Percentiles rank a stretch among this genome's conserved stretches.
Conservation (phyloP, 2,329 filamentous ascomycete genomes). For the Neocucurbitaria cava region DNA sequence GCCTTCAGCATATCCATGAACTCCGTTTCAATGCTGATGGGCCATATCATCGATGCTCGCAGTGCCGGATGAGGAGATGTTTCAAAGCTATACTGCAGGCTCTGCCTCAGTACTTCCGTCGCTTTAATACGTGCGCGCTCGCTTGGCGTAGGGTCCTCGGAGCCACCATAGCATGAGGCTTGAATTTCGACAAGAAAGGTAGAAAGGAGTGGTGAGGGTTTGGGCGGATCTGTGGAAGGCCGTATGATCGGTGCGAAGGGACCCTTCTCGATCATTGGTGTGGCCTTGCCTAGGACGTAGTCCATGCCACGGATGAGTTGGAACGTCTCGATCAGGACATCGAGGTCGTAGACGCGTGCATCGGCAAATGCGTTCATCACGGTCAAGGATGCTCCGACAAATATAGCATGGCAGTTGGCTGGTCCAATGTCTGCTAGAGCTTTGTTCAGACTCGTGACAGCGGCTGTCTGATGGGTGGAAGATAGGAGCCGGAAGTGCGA, state of each 20-base stretch:
- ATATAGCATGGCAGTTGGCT: conserved; percentile 40
- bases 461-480: conserved; percentile 37
- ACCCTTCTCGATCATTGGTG: conserved; percentile 26
- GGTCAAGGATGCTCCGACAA: conserved; percentile 29
- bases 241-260: conserved; percentile 31
- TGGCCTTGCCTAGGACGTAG: conserved; percentile 25
- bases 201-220: conserved; percentile 26
- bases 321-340: conserved; percentile 36
- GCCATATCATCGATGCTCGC: conserved; percentile 30
- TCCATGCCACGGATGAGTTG: conserved; percentile 37
- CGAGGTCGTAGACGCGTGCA: conserved; percentile 20
- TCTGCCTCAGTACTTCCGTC: conserved; percentile 20
- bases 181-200: conserved; percentile 31
- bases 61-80: conserved; percentile 28
- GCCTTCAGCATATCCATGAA: conserved; percentile 25
- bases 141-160: conserved; percentile 11
- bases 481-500: conserved; percentile 32
- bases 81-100: conserved; percentile 27
- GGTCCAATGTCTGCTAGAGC: conserved; percentile 28
- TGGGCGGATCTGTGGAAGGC: conserved; percentile 9
- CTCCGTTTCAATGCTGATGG: conserved; percentile 24
- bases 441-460: conserved; percentile 28
- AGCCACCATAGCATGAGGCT: conserved; percentile 7
- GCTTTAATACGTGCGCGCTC: conserved; percentile 14
- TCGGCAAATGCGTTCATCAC: conserved; percentile 37